Evolutionary conservation across 306 rosid species (phyloP).

Genomic region (Trifolium pratense): DNA sequence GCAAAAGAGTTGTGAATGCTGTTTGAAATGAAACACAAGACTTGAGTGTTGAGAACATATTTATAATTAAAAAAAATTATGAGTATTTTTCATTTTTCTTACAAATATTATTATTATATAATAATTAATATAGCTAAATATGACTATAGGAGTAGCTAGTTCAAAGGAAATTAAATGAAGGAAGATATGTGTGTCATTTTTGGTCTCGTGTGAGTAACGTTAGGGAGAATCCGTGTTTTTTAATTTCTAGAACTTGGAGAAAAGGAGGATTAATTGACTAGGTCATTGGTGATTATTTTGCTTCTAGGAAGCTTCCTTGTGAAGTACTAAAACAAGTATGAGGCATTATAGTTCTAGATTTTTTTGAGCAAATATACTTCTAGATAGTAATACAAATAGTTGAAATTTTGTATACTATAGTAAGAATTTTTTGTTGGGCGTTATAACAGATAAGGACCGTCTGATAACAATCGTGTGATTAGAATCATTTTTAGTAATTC

Average conservation of each 20-base stretch:
- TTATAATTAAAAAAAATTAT: no score
- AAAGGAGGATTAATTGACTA: neutral
- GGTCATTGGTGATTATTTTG: neutral
- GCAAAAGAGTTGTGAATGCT: neutral
- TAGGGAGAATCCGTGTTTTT: no score
- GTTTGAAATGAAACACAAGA: neutral
- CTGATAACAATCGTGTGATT: no score
- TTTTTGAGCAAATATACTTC: neutral
- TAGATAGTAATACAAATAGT: neutral
- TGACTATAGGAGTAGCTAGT: no score
- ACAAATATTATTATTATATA: neutral
- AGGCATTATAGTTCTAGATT: neutral
- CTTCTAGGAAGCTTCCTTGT: neutral
- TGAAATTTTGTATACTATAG: no score
- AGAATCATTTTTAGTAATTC: no score
- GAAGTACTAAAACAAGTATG: neutral
- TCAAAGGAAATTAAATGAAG: no score
- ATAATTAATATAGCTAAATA: no score
- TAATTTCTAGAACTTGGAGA: conserved; percentile 14
- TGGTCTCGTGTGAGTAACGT: no score
- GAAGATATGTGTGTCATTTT: no score
- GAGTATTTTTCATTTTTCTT: neutral
- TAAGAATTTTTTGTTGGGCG: no score
- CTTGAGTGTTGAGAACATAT: neutral
- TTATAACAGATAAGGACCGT: no score